These are phyloP conservation scores for Penicillium ochrochloron DNA, from an alignment of 495 filamentous ascomycete species.

Conservation along the genomic window DNA sequence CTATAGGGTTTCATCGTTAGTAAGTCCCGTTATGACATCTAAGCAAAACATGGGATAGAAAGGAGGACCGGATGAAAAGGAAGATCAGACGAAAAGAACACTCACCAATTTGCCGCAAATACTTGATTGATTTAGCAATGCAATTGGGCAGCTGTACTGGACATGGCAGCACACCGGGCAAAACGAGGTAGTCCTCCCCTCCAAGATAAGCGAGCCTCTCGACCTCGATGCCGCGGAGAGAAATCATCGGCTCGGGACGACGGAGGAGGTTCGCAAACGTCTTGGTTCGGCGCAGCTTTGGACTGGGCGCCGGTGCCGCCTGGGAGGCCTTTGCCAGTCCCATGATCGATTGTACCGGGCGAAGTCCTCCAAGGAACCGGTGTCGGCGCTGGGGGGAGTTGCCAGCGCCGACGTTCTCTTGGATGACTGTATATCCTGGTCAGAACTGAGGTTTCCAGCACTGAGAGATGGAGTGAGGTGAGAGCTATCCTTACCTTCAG, in stretches of 20 bases:
- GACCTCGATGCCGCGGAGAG: conserved; percentile 63
- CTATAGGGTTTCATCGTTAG: conserved; percentile 27
- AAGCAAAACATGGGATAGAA: background rate
- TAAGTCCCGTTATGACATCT: conserved; percentile 18
- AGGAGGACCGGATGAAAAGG: too few species aligned
- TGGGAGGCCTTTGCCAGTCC: conserved; percentile 42
- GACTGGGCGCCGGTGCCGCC: conserved; percentile 45
- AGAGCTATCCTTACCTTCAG: conserved; percentile 14
- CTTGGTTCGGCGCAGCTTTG: conserved; percentile 54
- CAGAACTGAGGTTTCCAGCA: conserved; percentile 3
- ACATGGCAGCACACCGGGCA: conserved; percentile 62
- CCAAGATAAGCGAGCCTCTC: conserved; percentile 72
- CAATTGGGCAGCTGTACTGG: conserved; percentile 72
- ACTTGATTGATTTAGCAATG: conserved; percentile 70
- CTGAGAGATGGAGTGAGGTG: background rate
- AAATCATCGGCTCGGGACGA: conserved; percentile 53
- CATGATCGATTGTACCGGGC: conserved; percentile 40
- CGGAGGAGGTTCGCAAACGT: conserved; percentile 40
- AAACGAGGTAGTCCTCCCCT: conserved; percentile 66
- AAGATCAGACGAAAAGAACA: background rate
- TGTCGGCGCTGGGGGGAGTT: conserved; percentile 17
- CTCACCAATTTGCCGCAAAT: conserved; percentile 70
- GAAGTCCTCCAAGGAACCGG: conserved; percentile 35
- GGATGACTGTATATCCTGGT: conserved; percentile 1
- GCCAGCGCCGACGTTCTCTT: conserved; percentile 2